These are phyloP conservation scores for Exutisphaerella laricina DNA, from an alignment of 2,329 filamentous ascomycete species.

Conservation along the genomic window DNA sequence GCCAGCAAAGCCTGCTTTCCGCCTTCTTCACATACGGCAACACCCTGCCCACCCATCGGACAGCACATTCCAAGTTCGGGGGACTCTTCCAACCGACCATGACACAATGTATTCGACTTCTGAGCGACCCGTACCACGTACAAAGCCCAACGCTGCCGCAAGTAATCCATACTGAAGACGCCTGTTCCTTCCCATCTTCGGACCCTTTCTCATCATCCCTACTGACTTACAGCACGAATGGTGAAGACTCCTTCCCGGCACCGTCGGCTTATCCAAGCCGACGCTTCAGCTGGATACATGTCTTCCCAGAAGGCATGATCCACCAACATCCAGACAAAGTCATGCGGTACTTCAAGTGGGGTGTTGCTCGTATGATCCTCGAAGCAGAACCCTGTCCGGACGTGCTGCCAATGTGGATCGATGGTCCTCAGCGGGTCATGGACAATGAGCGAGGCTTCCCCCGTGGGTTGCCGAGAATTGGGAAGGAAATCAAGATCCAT, in stretches of 20 bases:
- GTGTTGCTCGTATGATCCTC: slow-evolving; percentile 81
- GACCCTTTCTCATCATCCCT: slow-evolving; percentile 53
- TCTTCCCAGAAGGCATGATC: slow-evolving; percentile 92
- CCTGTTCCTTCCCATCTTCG: slow-evolving; percentile 29
- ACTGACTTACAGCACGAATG: slow-evolving; percentile 61
- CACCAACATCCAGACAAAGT: slow-evolving; percentile 75
- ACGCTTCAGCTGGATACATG: slow-evolving; percentile 79
- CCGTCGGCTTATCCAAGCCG: slow-evolving; percentile 67
- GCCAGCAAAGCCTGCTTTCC: slow-evolving; percentile 52
- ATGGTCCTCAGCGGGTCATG: slow-evolving; percentile 86
- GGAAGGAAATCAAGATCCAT: slow-evolving; percentile 64
- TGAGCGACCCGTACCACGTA: slow-evolving; percentile 51
- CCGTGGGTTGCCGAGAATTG: slow-evolving; percentile 69
- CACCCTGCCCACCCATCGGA: slow-evolving; percentile 81
- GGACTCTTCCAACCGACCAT: slow-evolving; percentile 89
- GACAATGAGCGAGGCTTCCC: slow-evolving; percentile 74
- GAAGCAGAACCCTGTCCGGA: slow-evolving; percentile 83
- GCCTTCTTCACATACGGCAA: slow-evolving; percentile 87
- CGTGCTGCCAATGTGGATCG: slow-evolving; percentile 88
- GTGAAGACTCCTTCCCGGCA: slow-evolving; percentile 59
- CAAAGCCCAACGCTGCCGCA: neutral
- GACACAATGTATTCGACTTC: slow-evolving; percentile 74
- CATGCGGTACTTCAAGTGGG: slow-evolving; percentile 99
- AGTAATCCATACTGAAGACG: neutral
- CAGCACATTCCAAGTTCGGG: slow-evolving; percentile 69